These are phyloP conservation scores for Omphalotus olearius DNA, from an alignment of 1,284 basidiomycete species.

Conservation along the genomic window DNA sequence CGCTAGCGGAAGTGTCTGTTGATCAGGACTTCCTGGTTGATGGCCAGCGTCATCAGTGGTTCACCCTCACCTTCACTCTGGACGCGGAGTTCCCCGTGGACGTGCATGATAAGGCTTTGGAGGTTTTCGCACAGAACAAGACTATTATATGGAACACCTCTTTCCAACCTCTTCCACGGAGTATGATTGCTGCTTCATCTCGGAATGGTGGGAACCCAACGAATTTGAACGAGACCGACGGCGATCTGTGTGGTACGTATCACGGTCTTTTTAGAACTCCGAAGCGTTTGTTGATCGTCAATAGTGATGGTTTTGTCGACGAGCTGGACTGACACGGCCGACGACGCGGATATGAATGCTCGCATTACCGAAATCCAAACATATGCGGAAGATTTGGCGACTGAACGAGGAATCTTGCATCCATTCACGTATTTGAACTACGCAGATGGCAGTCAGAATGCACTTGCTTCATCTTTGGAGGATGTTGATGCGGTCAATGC, in stretches of 20 bases:
- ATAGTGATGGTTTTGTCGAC: neutral
- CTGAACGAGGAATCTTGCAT: too few species aligned
- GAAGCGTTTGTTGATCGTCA: neutral
- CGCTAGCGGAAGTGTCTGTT: neutral
- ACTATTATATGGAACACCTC: neutral
- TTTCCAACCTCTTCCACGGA: constrained; percentile 10
- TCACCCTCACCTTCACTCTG: constrained; percentile 9
- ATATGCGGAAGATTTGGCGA: too few species aligned
- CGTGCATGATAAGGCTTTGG: constrained; percentile 1
- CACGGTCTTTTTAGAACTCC: neutral
- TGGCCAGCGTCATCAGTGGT: constrained; percentile 8
- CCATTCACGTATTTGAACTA: too few species aligned
- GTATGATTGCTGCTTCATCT: neutral
- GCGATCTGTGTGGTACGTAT: constrained; percentile 1
- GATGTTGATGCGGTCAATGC: too few species aligned
- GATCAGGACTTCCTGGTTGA: constrained; percentile 6
- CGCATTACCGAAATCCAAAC: too few species aligned
- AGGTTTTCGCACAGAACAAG: neutral
- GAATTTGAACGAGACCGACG: neutral
- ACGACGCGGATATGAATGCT: too few species aligned
- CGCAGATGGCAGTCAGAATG: too few species aligned
- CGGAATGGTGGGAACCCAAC: constrained; percentile 4
- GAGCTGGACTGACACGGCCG: neutral
- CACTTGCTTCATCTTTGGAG: too few species aligned
- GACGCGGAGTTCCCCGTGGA: constrained; percentile 8